A percentile compares a stretch with the other conserved stretches of the same genome.
Conservation (phyloP, 1,284 basidiomycete species). For the Melampsora americana region DNA sequence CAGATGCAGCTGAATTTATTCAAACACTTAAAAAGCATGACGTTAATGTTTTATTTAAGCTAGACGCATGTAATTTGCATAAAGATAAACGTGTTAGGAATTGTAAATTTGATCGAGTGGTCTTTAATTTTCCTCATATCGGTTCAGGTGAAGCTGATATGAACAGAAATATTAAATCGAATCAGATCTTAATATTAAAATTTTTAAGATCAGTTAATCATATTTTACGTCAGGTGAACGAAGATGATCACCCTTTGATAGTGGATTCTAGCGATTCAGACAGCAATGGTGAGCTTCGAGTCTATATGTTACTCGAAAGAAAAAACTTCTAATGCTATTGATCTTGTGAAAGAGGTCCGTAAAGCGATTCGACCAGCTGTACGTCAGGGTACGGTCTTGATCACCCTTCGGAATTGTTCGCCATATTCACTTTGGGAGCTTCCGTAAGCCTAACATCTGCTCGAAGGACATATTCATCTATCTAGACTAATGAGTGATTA, state of each 20-base stretch:
- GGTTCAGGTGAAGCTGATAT: slow-evolving; percentile 92
- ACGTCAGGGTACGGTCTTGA: slow-evolving; percentile 23
- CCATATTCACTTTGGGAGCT: slow-evolving; percentile 84
- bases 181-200: slow-evolving; percentile 80
- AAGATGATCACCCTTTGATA: neutral
- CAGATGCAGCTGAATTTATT: slow-evolving; percentile 69
- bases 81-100: slow-evolving; percentile 56
- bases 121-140: slow-evolving; percentile 96
- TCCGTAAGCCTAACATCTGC: slow-evolving; percentile 45
- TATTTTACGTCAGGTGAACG: slow-evolving; percentile 58
- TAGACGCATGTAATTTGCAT: slow-evolving; percentile 78
- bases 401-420: slow-evolving; percentile 49
- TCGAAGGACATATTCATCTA: slow-evolving; percentile 50
- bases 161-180: slow-evolving; percentile 85
- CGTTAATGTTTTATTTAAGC: slow-evolving; percentile 70
- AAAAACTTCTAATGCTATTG: neutral
- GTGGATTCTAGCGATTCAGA: slow-evolving; percentile 1
- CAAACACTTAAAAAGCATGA: slow-evolving; percentile 62
- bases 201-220: slow-evolving; percentile 73
- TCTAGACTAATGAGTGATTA: slow-evolving; percentile 48
- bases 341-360: neutral
- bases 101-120: slow-evolving; percentile 70
- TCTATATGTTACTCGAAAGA: neutral
- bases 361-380: neutral
- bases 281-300: neutral